Conservation (phyloP, 345 rosid species). For the Balakata baccata region DNA sequence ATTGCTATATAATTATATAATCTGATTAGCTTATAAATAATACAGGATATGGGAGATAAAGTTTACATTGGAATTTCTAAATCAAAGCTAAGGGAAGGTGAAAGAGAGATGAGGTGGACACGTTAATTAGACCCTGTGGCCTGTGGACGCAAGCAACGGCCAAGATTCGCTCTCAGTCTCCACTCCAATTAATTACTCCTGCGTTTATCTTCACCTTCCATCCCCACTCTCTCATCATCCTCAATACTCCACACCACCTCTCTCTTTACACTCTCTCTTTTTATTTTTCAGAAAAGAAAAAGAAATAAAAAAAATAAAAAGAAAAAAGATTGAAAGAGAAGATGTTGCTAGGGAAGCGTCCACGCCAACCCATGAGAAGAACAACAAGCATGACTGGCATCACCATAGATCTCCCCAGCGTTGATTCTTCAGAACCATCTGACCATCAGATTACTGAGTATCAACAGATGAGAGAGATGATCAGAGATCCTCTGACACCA, state of each 20-base stretch:
- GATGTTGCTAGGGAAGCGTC: conserved; percentile 68
- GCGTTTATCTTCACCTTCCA: conserved; percentile 11
- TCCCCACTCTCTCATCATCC: background rate
- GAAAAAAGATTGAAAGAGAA: conserved; percentile 7
- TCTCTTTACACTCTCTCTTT: background rate
- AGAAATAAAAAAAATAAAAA: background rate
- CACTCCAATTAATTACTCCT: background rate
- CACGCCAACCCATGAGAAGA: conserved; percentile 58
- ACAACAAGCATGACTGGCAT: conserved; percentile 71
- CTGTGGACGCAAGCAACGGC: conserved; percentile 53
- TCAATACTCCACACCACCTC: conserved; percentile 11
- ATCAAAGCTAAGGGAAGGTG: background rate
- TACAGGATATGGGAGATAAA: too few species aligned
- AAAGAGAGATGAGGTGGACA: conserved; percentile 36
- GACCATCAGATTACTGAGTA: conserved; percentile 14
- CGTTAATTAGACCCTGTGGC: conserved; percentile 28
- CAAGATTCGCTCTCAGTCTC: conserved; percentile 37
- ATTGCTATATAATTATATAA: too few species aligned
- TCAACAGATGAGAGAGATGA: conserved; percentile 6
- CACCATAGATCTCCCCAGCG: conserved; percentile 35
- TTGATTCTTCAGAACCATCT: conserved; percentile 30
- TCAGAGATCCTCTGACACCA: background rate
- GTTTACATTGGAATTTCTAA: too few species aligned
- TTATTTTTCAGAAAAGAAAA: too few species aligned
- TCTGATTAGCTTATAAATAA: too few species aligned